Base-by-base conservation (phyloP, 495 filamentous ascomycete species). In the Hypoxylon fragiforme region DNA sequence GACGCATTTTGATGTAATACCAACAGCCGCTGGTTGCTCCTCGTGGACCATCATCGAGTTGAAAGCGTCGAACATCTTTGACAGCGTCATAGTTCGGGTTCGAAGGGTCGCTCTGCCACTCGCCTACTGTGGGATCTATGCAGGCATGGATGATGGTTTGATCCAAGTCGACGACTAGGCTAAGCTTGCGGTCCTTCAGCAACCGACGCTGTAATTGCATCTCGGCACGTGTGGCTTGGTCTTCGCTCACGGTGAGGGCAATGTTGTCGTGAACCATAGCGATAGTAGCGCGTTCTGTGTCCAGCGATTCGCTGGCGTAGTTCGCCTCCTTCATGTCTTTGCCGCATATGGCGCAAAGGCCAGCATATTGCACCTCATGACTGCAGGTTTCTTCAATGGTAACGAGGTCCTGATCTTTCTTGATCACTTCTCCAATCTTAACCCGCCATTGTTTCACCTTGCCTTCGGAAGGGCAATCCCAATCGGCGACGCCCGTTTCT, bases 1-100 rank as follows among this genome's bases (percentile, higher is more conserved):
- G 94, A n/a, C 94, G 90, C 74, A 96, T 85, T 70, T 99, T 99
- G 76, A 97, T 92, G 68, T 96, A 97, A 73, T 99, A 99, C 86
- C 86, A 95, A 62, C 86, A 89, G 6, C 84, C 83, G 30, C 81
- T 83, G 51, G 84, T 69, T 3, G 76, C 42, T 20, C 72, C 83
- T 9, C 81, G 79, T 15, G 88, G 87, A 15, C 85, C 89, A 64
- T 96, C 91, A 53, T 96, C 90, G 46, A 99, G 79, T 72, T 96
- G 89, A 60, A 99, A 99, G 34, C 81, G 74, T 57, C 82, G 78
- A 16, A 97, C 91, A 59, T 94, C 87, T 64, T 90, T 92, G 50
- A 97, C 84, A 1, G 91, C 88, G 37, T 91, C 85, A 68, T 97
- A 81, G 64, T 99, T 99, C 22, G 94, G 90, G 51, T 95, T 96